Conservation (phyloP, 805 yeast species). For the Saturnispora saitoi region DNA sequence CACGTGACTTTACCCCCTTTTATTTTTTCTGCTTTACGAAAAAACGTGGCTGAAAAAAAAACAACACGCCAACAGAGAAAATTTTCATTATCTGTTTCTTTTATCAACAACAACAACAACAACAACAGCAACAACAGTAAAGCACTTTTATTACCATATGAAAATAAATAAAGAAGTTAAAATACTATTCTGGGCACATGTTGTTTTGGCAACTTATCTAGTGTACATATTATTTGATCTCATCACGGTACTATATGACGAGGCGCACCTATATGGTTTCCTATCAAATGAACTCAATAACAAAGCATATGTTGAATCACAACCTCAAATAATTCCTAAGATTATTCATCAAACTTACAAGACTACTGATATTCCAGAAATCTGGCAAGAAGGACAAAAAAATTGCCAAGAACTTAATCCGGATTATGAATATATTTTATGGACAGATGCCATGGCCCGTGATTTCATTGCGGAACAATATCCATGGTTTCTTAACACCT, state of each 20-base stretch:
- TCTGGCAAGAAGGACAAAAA: conserved; percentile 73
- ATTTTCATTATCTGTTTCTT: no score
- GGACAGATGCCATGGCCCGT: conserved; percentile 84
- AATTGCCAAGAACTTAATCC: conserved; percentile 73
- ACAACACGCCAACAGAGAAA: no score
- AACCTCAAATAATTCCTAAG: conserved; percentile 65
- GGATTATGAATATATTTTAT: conserved; percentile 76
- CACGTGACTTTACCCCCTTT: no score
- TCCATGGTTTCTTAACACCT: conserved; percentile 79
- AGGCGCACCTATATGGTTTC: conserved; percentile 55
- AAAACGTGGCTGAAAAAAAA: no score
- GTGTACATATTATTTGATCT: conserved; percentile 64
- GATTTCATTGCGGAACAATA: conserved; percentile 71
- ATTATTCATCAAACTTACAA: conserved; percentile 93
- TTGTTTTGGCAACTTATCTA: conserved; percentile 42
- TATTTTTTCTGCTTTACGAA: no score
- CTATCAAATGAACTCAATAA: conserved; percentile 52
- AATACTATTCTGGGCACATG: conserved; percentile 51
- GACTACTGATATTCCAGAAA: conserved; percentile 65
- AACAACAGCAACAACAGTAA: no score
- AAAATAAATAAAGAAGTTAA: conserved; percentile 59
- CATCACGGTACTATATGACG: conserved; percentile 66
- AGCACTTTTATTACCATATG: not conserved
- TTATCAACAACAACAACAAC: not conserved
- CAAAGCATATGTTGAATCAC: conserved; percentile 15